Evolutionary conservation across 306 rosid genomes (phyloP), one percentile per base, ranked within the genome.

Genomic region (Cucumis cinereus): DNA sequence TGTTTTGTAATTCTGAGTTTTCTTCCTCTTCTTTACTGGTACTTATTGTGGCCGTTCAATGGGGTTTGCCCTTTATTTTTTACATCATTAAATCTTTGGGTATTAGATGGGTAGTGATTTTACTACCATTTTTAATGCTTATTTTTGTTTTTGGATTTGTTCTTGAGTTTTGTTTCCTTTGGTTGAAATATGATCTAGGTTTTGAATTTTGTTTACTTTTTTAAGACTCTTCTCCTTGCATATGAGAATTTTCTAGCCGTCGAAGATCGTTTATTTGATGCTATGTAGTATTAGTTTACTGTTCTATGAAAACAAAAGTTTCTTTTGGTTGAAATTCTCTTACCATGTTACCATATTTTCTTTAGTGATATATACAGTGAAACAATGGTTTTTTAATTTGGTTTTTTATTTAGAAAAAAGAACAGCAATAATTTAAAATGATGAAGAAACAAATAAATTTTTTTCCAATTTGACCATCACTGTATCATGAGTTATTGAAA

Each of bases 81-180:
- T 36, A 10, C 53, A 55, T 75, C 86, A 81, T 80, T 85, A 58
- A 60, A 77, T 77, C 80, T 63, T 55, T 80, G 82, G 78, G 82
- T 74, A 77, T 84, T 80, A 62, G 58, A 30, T 68, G 69, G 88
- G 83, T 82, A 78, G 88, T 83, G 90, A 83, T 86, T 85, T 88
- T 50, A 76, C 89, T 88, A 53, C 90, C 85, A 82, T 86, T 88
- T 88, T 88, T 92, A 80, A 88, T 83, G 92, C 86, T 90, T 85
- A 90, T 90, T 90, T 84, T 88, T 88, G 77, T 30, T 84, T 81
- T 79, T 77, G 89, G 87, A 81, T 87, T 68, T 84, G 89, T 90
- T 86, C 92, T 79, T 83, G 68, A 81, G 80, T 86, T 90, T 90
- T 90, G n/a, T 92, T 85, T 84, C 70, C 3, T 56, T 70, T 78